These are phyloP conservation scores for Wickerhamiella sergipiensis DNA, from an alignment of 805 yeast genomes.

Conservation along the genomic window DNA sequence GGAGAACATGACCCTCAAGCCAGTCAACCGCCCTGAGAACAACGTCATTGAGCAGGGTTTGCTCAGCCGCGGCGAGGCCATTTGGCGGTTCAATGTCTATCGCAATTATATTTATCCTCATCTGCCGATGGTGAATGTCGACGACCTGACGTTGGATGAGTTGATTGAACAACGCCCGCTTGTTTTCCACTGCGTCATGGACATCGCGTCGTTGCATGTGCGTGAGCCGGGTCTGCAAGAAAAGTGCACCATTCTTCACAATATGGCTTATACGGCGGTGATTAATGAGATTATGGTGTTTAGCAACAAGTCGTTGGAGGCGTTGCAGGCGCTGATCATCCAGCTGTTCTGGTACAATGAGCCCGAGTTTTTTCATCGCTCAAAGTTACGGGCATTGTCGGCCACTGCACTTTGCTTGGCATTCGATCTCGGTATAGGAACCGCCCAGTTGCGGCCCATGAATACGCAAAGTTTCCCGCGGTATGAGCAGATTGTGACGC, in stretches of 20 bases:
- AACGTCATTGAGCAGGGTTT: constrained; percentile 41
- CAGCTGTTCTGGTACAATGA: constrained; percentile 70
- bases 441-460: constrained; percentile 1
- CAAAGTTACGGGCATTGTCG: constrained; percentile 61
- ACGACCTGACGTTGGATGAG: constrained; percentile 32
- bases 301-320: constrained; percentile 59
- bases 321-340: constrained; percentile 47
- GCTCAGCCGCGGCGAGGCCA: constrained; percentile 47
- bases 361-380: constrained; percentile 67
- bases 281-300: constrained; percentile 45
- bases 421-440: constrained; percentile 60
- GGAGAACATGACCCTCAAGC: constrained; percentile 12
- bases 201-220: constrained; percentile 35
- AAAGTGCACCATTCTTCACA: constrained; percentile 14
- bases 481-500: constrained; percentile 24
- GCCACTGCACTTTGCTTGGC: constrained; percentile 52
- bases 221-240: constrained; percentile 8
- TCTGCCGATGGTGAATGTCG: constrained; percentile 48
- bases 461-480: not conserved
- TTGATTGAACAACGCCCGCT: constrained; percentile 43
- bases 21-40: constrained; percentile 15
- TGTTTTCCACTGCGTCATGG: constrained; percentile 50
- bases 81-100: constrained; percentile 37
- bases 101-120: constrained; percentile 31
- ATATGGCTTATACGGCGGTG: constrained; percentile 20